Base-by-base conservation (phyloP, 1,139 yeast species). In the Hanseniaspora gamundiae region DNA sequence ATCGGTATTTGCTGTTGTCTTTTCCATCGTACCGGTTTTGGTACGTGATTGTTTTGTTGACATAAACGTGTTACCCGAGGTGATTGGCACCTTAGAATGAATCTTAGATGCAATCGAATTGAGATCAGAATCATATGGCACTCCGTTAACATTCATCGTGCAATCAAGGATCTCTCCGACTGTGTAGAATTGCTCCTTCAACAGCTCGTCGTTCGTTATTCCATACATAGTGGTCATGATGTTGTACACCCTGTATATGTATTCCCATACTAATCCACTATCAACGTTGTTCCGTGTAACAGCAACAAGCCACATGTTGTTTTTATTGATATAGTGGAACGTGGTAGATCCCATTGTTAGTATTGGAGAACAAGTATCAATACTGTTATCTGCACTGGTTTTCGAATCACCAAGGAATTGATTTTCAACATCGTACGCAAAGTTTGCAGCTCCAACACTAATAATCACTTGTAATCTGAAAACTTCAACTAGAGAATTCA, bases 301-400 rank as follows among this genome's bases (percentile, higher is more conserved):
- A 0, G 88, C 94, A 16, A 88, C 94, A 13, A 86, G 58, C 81
- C 94, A 91, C 19, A 91, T 55, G 46, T 72, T 69, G 14, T 79
- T 80, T 45, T 79, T 74, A 51, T 76, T 74, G 42, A 85, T 80
- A 57, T 87, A 88, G 40, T 87, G 71, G 59, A 88, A 91, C 0
- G 95, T 82, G 0, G 97, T 91, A 0, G 95, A 84, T 2, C 98
- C 98, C 38, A 91, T 65, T 0, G 97, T 91, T 45, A 88, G 65
- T 6, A 91, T 79, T 0, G 98, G 98, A 2, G 94, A 80, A 50
- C 83, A 70, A 27, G 66, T 67, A 45, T 74, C 78, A 8, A 71
- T 62, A 8, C n/a, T 28, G 30, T 8, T 28, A 4, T 14, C 30
- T 14, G 30, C 9, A 13, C 30, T 14, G 9, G 4, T 4, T 4